Evolutionary conservation across 257 asterid genomes (phyloP), one percentile per base, ranked within the genome.

Genomic region (Anisodus tanguticus): DNA sequence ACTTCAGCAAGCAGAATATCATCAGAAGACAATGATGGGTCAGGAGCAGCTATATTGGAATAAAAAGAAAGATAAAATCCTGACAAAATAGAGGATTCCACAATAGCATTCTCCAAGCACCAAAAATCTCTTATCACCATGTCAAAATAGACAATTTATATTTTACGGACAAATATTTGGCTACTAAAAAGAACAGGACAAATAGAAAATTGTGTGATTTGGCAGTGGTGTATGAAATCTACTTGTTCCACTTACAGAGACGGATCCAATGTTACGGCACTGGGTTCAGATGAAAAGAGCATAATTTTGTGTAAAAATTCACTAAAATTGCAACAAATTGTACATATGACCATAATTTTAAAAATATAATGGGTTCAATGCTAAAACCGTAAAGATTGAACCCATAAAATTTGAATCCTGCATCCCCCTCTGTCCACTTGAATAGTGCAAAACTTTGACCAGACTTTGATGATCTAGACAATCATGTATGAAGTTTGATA

Each of bases 1-100:
- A 70, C 49, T 31, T 72, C 62, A 80, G 80, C 10, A 84, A 81
- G 79, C 67, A 59, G 35, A 31, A 55, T 16, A 69, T n/a, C 62
- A 12, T 45, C 55, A 62, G 62, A 39, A 71, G 54, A 6, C 16
- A 78, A 76, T 16, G 62, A 62, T 45, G 35, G 64, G 53, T 19
- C 54, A 69, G 31, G 77, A 69, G 53, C 77, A 69, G 77, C 77
- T 3, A 39, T 16, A 11, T 22, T 47, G 49, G 80, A 49, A 53
- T 74, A 15, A 74, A 74, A 74, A 19, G 79, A 71, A 43, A 22
- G 5, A 74, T 49, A 49, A 19, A 74, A 49, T 51, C 45, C 69
- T 60, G 55, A 19, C 41, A 72, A 10, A 31, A 72, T 72, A 47
- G 5, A 72, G 59, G 41, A 10, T 72, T 72, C 47, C 19, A 6